Conservation (phyloP, 75 land plant species). For the Larix kaempferi region DNA sequence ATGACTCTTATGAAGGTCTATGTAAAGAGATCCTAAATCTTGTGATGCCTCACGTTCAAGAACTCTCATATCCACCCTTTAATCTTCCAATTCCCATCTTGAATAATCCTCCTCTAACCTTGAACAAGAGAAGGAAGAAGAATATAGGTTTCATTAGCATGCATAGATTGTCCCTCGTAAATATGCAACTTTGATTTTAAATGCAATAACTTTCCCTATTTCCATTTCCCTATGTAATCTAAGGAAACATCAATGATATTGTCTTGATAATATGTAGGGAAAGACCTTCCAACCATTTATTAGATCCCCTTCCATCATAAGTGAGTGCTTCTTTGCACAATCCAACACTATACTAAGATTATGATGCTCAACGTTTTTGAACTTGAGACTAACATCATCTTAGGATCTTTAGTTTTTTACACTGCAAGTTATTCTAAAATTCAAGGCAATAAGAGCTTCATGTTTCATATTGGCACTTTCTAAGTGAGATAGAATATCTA, state of each 20-base stretch:
- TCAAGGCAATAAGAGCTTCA: constrained; percentile 25
- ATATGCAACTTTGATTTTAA: constrained; percentile 60
- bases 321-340: constrained; percentile 28
- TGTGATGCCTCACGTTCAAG: constrained; percentile 62
- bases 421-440: constrained; percentile 25
- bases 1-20: constrained; percentile 20
- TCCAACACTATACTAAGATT: constrained; percentile 40
- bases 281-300: constrained; percentile 57
- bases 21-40: constrained; percentile 51
- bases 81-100: constrained; percentile 2
- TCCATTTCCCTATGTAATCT: constrained; percentile 46
- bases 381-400: constrained; percentile 38
- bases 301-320: constrained; percentile 32
- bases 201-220: constrained; percentile 45
- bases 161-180: constrained; percentile 46
- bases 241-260: constrained; percentile 62
- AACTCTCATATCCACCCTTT: constrained; percentile 28
- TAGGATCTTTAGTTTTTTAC: constrained; percentile 40
- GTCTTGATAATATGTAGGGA: constrained; percentile 47
- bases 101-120: constrained; percentile 29
- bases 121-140: constrained; percentile 52
- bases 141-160: constrained; percentile 63
- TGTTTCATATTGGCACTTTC: constrained; percentile 38
- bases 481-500: constrained; percentile 33
- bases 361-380: constrained; percentile 56